These are phyloP conservation scores for Eimeria brunetti DNA, from an alignment of 169 alveolate species.

Conservation along the genomic window DNA sequence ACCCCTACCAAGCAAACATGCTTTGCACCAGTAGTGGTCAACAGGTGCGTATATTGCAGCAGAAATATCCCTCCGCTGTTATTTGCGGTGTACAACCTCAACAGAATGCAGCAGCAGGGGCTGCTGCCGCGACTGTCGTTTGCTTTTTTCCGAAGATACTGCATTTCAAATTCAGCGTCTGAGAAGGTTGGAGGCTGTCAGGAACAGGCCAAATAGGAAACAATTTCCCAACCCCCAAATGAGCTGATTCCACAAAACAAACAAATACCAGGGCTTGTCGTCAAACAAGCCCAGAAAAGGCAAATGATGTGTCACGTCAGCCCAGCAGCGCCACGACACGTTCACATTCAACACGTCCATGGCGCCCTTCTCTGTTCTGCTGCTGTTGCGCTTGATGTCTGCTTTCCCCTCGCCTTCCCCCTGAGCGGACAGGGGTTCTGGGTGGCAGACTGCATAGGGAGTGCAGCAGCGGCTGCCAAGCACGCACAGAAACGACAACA, in stretches of 20 bases:
- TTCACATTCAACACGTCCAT: constrained; percentile 53
- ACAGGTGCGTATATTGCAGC: background rate
- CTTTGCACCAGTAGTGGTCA: background rate
- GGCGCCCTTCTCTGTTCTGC: constrained; percentile 14
- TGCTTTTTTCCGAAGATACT: background rate
- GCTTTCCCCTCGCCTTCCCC: background rate
- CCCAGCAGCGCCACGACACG: constrained; percentile 57
- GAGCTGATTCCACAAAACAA: constrained; percentile 52
- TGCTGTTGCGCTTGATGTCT: background rate
- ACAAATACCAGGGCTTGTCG: constrained; percentile 42
- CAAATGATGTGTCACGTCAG: constrained; percentile 48
- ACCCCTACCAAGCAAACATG: background rate
- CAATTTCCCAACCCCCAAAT: constrained; percentile 32
- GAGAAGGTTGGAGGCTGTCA: constrained; percentile 29
- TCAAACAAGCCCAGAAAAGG: constrained; percentile 10
- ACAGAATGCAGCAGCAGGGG: background rate
- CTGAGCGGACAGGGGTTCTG: background rate
- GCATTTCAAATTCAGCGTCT: background rate
- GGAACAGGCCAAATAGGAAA: constrained; percentile 45
- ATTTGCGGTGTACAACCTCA: background rate
- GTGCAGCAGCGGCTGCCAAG: constrained; percentile 61
- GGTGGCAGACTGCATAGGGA: constrained; percentile 60
- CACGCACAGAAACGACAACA: constrained; percentile 10
- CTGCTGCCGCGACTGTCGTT: background rate
- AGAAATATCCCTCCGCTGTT: background rate